Conservation (phyloP, 208 protist species). For the Leishmania aethiopica region DNA sequence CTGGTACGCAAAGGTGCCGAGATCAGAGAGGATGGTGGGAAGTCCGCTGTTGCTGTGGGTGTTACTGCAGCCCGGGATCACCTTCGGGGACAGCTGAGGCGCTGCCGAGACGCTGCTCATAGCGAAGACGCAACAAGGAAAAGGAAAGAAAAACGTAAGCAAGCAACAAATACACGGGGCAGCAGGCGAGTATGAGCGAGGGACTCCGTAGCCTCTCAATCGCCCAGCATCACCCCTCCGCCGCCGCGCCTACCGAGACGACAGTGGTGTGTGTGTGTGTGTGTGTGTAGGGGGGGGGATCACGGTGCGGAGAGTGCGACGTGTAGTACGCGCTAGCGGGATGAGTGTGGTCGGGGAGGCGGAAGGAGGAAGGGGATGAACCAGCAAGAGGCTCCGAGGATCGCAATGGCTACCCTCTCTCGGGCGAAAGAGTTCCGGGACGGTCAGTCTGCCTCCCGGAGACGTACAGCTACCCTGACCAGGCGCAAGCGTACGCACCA, state of each 20-base stretch:
- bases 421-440: background rate
- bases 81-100: slow-evolving; percentile 30
- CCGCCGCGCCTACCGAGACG: background rate
- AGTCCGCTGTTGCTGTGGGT: slow-evolving; percentile 28
- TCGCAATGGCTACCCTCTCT: background rate
- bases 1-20: slow-evolving; percentile 39
- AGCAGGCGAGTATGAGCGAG: background rate
- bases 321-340: background rate
- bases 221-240: background rate
- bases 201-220: background rate
- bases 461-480: background rate
- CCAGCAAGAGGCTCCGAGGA: background rate
- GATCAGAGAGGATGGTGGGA: slow-evolving; percentile 31
- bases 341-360: background rate
- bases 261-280: background rate
- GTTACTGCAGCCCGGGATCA: slow-evolving; percentile 34
- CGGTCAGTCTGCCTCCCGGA: background rate
- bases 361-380: background rate
- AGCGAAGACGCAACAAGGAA: background rate
- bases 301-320: background rate
- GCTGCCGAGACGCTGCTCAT: slow-evolving; percentile 6
- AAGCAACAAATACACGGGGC: background rate
- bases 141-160: background rate
- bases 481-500: background rate
- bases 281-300: background rate